Evolutionary conservation across 192 early-diverging fungal genomes (phyloP).

Genomic region (Umbelopsis isabellina): DNA sequence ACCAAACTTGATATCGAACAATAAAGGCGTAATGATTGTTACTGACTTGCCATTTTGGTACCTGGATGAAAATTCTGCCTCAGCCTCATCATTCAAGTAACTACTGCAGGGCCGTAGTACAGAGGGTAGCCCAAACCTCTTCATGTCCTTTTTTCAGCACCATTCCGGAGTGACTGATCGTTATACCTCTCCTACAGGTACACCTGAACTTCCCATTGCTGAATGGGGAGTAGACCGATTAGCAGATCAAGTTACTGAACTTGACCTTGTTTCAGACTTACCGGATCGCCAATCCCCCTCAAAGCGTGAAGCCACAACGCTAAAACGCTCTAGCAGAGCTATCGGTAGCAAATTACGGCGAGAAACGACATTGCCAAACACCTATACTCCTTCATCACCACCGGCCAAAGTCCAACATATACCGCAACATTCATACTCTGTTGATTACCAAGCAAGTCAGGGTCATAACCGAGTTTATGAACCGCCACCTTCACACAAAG

Average conservation of each 20-base stretch:
- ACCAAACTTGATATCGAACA: no score
- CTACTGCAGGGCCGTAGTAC: no score
- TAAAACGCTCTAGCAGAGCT: neutral
- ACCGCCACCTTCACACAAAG: neutral
- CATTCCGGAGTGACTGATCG: neutral
- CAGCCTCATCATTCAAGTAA: no score
- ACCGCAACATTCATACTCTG: neutral
- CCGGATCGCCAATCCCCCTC: neutral
- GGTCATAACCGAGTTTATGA: neutral
- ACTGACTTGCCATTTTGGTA: no score
- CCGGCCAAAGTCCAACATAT: neutral
- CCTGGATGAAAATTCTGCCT: no score
- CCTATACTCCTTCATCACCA: neutral
- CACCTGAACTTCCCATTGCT: neutral
- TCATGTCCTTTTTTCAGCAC: constrained; percentile 5
- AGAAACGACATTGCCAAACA: neutral
- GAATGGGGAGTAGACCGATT: constrained; percentile 16
- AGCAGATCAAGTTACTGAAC: neutral
- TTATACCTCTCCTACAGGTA: neutral
- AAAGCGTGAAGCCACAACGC: neutral
- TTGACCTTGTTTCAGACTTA: neutral
- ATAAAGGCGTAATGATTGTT: no score
- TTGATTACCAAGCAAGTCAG: neutral
- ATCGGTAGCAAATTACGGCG: neutral
- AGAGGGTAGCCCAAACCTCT: neutral